phyloP scores from a whole-genome alignment of 805 yeast genomes.

The Zygoascus flipseniorum region DNA sequence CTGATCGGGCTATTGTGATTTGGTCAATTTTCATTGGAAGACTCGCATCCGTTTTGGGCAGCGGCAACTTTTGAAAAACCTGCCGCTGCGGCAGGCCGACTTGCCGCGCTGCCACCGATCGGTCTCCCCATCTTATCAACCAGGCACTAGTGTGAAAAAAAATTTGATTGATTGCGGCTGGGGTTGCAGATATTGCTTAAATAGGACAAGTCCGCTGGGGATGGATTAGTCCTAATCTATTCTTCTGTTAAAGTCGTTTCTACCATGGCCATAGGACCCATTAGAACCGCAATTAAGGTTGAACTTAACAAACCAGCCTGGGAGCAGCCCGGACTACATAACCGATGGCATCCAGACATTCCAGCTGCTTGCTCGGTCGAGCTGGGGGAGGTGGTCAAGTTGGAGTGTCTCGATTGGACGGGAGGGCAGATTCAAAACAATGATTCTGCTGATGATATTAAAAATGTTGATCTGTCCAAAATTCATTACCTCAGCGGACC shows the following conservation, averaged over 20 bases:
- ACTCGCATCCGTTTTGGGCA: too few relatives aligned
- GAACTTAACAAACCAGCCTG: constrained; percentile 38
- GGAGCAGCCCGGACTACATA: constrained; percentile 40
- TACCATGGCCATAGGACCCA: constrained; percentile 9
- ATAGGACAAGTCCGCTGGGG: not conserved
- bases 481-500: constrained; percentile 47
- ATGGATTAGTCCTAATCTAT: not conserved
- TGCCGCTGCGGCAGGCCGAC: too few relatives aligned
- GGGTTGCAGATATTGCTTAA: not conserved
- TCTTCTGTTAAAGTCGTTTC: not conserved
- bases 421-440: constrained; percentile 42
- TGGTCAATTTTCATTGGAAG: too few relatives aligned
- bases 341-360: constrained; percentile 48
- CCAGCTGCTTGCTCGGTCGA: constrained; percentile 34
- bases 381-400: constrained; percentile 38
- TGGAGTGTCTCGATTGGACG: constrained; percentile 49
- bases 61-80: too few relatives aligned
- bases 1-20: too few relatives aligned
- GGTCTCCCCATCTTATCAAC: too few relatives aligned
- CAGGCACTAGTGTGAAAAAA: too few relatives aligned
- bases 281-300: constrained; percentile 34
- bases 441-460: constrained; percentile 42
- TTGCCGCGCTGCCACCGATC: too few relatives aligned
- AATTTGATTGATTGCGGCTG: not conserved
- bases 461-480: constrained; percentile 35